Evolutionary conservation across 108 stramenopile species (phyloP).

Genomic region (Cyclostephanos invisitatus): DNA sequence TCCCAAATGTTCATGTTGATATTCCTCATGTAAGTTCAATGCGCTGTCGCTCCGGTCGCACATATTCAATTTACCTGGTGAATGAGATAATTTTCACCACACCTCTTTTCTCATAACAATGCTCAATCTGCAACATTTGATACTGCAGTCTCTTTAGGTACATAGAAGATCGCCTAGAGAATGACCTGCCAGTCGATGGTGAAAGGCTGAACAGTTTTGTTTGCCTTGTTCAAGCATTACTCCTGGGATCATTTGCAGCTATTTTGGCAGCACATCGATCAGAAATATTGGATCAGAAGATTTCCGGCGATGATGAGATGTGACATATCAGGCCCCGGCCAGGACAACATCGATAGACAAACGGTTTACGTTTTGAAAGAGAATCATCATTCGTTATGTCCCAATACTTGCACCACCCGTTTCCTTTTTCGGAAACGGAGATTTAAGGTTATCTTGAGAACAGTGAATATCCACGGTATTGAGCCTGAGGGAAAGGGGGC

Average conservation of each 20-base stretch:
- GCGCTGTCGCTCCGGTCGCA: background rate
- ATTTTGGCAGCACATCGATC: conserved; percentile 80
- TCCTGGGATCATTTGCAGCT: conserved; percentile 79
- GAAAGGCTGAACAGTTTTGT: conserved; percentile 70
- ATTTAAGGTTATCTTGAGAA: background rate
- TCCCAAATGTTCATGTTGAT: conserved; percentile 84
- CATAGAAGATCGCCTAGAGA: conserved; percentile 56
- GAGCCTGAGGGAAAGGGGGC: no score
- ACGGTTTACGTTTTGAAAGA: conserved; percentile 23
- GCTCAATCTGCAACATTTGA: background rate
- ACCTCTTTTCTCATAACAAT: background rate
- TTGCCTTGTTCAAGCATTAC: conserved; percentile 62
- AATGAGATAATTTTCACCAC: conserved; percentile 5
- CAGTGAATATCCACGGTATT: no score
- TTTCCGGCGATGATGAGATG: conserved; percentile 26
- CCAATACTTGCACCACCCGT: background rate
- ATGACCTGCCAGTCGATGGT: conserved; percentile 52
- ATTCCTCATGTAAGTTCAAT: conserved; percentile 66
- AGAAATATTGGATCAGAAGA: conserved; percentile 76
- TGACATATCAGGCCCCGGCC: conserved; percentile 48
- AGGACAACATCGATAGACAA: conserved; percentile 54
- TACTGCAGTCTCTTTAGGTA: conserved; percentile 63
- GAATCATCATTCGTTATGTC: background rate
- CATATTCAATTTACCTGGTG: background rate
- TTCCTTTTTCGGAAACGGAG: background rate